Percentiles rank a stretch among this genome's conserved stretches.
Conservation (phyloP, 805 yeast species). For the Spathaspora arborariae region DNA sequence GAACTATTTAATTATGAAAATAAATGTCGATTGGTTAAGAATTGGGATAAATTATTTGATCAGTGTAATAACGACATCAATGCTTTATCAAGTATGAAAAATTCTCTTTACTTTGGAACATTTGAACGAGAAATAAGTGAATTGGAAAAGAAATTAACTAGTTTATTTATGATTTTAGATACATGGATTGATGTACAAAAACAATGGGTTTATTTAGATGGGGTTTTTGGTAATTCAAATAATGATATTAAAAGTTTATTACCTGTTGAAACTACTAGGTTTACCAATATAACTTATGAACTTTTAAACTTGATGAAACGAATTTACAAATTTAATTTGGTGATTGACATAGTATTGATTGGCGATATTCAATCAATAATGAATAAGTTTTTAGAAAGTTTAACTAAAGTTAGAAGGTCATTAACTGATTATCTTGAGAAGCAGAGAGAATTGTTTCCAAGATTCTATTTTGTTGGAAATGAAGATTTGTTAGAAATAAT, state of each 20-base stretch:
- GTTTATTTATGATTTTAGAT: conserved; percentile 51
- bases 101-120: conserved; percentile 55
- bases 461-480: conserved; percentile 86
- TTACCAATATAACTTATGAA: conserved; percentile 59
- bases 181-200: conserved; percentile 81
- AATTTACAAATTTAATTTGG: conserved; percentile 45
- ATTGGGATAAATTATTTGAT: conserved; percentile 64
- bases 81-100: conserved; percentile 63
- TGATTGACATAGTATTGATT: conserved; percentile 52
- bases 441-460: conserved; percentile 72
- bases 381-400: conserved; percentile 50
- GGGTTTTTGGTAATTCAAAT: conserved; percentile 58
- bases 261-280: conserved; percentile 68
- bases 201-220: conserved; percentile 85
- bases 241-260: conserved; percentile 58
- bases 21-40: conserved; percentile 53
- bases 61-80: conserved; percentile 58
- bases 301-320: conserved; percentile 49
- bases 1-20: conserved; percentile 51
- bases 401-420: conserved; percentile 58
- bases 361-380: conserved; percentile 47
- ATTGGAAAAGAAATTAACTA: conserved; percentile 55
- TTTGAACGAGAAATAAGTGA: conserved; percentile 56
- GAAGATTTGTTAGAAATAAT: conserved; percentile 83
- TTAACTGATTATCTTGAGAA: conserved; percentile 74